phyloP scores from a whole-genome alignment of 1,284 basidiomycete genomes.

The Melampsora americana region DNA sequence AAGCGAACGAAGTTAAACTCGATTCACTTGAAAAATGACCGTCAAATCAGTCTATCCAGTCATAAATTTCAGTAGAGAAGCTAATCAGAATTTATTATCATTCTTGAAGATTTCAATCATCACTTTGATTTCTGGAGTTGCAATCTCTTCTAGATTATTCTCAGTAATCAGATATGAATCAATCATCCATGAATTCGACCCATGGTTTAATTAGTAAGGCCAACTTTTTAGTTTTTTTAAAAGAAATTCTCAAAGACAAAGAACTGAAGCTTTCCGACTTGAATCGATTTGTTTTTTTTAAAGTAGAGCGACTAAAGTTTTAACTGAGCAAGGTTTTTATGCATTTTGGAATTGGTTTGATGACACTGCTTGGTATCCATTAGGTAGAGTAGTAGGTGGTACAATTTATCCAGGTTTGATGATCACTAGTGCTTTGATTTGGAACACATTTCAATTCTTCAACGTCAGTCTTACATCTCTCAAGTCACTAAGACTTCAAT shows the following conservation, averaged over 20 bases:
- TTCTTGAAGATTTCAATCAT: too few relatives aligned
- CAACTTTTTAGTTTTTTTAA: conserved; percentile 49
- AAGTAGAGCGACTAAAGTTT: conserved; percentile 82
- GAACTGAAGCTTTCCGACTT: not conserved
- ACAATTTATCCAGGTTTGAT: conserved; percentile 81
- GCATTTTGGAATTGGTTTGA: conserved; percentile 99
- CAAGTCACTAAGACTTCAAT: not conserved
- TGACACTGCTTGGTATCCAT: conserved; percentile 88
- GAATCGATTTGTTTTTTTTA: not conserved
- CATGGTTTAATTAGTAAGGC: conserved; percentile 97
- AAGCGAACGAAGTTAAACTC: too few relatives aligned
- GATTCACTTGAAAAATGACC: too few relatives aligned
- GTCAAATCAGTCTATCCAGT: too few relatives aligned
- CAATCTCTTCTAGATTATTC: conserved; percentile 91
- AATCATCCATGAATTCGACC: conserved; percentile 98
- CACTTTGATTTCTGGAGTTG: conserved; percentile 60
- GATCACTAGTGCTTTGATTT: conserved; percentile 44
- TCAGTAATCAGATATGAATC: conserved; percentile 97
- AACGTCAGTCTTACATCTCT: conserved; percentile 28
- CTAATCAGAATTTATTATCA: too few relatives aligned
- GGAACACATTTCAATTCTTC: conserved; percentile 38
- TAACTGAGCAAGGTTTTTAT: conserved; percentile 90
- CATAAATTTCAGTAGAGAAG: too few relatives aligned
- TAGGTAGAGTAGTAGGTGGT: conserved; percentile 94
- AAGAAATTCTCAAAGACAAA: not conserved